Conservation (phyloP, 129 eudicot species). For the Helichrysum umbraculigerum region DNA sequence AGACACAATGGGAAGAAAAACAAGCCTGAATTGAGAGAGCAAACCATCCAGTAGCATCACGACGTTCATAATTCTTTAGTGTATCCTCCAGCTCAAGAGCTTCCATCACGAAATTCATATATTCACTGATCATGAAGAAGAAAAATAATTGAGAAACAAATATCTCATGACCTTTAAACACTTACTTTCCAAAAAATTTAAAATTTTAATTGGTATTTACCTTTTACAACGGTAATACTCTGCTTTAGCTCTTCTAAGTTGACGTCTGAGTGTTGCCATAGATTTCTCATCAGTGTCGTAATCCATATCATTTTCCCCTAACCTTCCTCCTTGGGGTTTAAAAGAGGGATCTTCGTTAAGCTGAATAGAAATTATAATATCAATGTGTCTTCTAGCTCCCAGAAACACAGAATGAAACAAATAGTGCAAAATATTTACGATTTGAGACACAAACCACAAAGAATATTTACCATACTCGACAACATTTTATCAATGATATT, state of each 20-base stretch:
- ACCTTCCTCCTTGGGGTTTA: constrained; percentile 92
- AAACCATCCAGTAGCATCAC: constrained; percentile 80
- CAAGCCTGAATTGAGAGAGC: constrained; percentile 42
- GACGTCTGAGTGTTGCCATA: constrained; percentile 90
- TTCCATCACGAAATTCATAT: constrained; percentile 72
- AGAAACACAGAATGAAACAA: constrained; percentile 5
- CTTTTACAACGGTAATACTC: constrained; percentile 84
- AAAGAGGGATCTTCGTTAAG: constrained; percentile 86
- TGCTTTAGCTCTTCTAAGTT: constrained; percentile 68
- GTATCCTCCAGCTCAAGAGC: constrained; percentile 96
- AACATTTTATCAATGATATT: constrained; percentile 73
- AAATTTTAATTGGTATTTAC: constrained; percentile 26
- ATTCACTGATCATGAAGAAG: constrained; percentile 56
- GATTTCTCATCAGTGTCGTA: constrained; percentile 82
- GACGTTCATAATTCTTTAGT: constrained; percentile 71
- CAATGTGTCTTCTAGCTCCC: constrained; percentile 10
- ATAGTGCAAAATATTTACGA: not conserved
- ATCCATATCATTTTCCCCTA: constrained; percentile 98
- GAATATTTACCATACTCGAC: constrained; percentile 63
- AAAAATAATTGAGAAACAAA: constrained; percentile 18
- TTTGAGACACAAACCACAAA: not conserved
- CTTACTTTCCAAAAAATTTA: not conserved
- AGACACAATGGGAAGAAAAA: constrained; percentile 29
- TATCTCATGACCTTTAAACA: not conserved
- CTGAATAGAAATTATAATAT: constrained; percentile 27